Base-by-base conservation (phyloP, 139 green algal species). In the Microglena sp. region DNA sequence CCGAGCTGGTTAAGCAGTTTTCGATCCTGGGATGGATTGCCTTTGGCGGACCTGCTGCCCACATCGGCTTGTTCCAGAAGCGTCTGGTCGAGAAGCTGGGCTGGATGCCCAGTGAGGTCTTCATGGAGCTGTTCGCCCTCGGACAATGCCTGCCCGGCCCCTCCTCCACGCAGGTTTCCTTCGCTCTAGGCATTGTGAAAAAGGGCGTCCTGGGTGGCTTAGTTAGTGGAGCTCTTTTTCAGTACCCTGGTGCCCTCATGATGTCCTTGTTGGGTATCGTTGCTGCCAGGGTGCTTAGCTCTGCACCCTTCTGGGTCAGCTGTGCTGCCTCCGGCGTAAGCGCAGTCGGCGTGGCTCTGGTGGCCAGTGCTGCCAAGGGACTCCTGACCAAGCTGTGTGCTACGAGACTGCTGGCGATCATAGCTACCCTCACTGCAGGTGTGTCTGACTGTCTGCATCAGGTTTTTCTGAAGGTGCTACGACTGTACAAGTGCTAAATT, bases 111-210 rank as follows among this genome's bases (percentile, higher is more conserved):
- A 44, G 73, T 8, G 44, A 73, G 0, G 74, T 93, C 5, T 97
- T 94, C 63, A 78, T 83, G 29, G 92, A 97, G 80, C 80, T 97
- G 24, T 85, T 97, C 28, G 83, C 87, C 28, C 75, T 97, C 62
- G 83, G 82, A 0, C 84, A 94, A 70, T 93, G 85, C 76, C 70
- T 96, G 62, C 90, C 90, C 0, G 92, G 92, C 2, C 92, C 92
- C 44, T 91, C 90, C 18, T 90, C 80, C 40, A 97, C 91, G n/a
- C 82, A 91, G 66, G 67, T 90, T 18, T 90, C 85, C 18, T 93
- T 95, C 54, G 84, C 84, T 1, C 77, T 93, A 7, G 87, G 89
- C 21, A 82, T 86, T 24, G 70, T 89, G 29, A 91, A 95, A 71
- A 87, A 87, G 60, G 92, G 92, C 22, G 69, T 89, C 0, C 62